phyloP scores from a whole-genome alignment of 805 yeast species.

The Candida pseudofarinosa region DNA sequence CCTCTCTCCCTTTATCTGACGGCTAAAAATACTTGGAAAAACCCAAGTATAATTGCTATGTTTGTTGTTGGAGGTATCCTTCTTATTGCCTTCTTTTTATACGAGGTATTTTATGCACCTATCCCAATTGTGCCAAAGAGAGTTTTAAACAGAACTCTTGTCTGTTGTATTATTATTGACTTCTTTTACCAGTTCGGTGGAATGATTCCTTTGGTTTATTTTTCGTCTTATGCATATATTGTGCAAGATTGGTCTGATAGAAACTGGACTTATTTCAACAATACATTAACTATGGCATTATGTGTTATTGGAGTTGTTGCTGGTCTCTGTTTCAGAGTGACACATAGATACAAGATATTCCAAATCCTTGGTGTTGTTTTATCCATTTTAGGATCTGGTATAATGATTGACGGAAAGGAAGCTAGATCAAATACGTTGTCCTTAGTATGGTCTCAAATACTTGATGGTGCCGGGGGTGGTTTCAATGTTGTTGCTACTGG shows the following conservation, averaged over 20 bases:
- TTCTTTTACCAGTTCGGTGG: constrained; percentile 28
- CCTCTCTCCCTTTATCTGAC: constrained; percentile 33
- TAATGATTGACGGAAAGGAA: constrained; percentile 14
- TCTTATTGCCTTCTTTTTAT: constrained; percentile 28
- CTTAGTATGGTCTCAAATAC: constrained; percentile 27
- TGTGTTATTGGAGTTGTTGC: constrained; percentile 36
- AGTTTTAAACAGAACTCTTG: constrained; percentile 32
- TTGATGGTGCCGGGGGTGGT: constrained; percentile 40
- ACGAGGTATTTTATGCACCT: constrained; percentile 33
- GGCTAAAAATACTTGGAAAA: constrained; percentile 30
- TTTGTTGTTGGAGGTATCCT: constrained; percentile 35
- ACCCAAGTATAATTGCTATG: constrained; percentile 43
- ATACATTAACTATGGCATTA: constrained; percentile 31
- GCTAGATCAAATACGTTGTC: constrained; percentile 20
- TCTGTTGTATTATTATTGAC: constrained; percentile 29
- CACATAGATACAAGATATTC: constrained; percentile 33
- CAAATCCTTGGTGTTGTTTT: constrained; percentile 30
- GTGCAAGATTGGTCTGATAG: constrained; percentile 23
- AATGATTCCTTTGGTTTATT: constrained; percentile 22
- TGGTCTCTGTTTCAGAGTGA: constrained; percentile 28
- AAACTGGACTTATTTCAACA: constrained; percentile 36
- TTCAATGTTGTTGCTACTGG: constrained; percentile 31
- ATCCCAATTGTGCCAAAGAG: constrained; percentile 36
- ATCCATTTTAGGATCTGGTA: constrained; percentile 30
- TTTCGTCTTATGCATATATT: constrained; percentile 31